Base-by-base conservation (phyloP, 2,329 filamentous ascomycete genomes). In the Aspergillus vadensis region DNA sequence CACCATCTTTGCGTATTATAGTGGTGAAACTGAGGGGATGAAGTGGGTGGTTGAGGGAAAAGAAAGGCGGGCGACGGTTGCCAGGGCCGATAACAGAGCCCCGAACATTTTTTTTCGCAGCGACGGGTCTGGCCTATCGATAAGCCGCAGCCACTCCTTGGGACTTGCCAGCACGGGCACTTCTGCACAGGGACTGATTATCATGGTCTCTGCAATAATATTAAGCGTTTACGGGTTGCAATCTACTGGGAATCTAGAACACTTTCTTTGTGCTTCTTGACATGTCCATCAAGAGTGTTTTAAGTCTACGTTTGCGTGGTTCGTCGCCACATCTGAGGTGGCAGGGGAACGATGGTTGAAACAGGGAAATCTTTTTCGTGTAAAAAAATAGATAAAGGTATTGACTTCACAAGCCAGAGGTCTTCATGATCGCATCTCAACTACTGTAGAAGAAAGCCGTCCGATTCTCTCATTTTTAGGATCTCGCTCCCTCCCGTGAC, bases 41-140 rank as follows among this genome's bases (percentile, higher is more conserved):
- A 54, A 38, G 49, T 51, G 41, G 47, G 52, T 57, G 25, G 57
- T 30, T 53, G 93, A 88, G 90, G 94, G 94, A 81, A 94, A 93
- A 25, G 86, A 90, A 77, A 92, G 94, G 1, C 89, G 84, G 58
- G 57, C 63, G 55, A 55, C 43, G 49, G 58, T 61, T 41, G 53
- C 47, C 21, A 32, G 25, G 30, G 39, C 52, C 58, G 62, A 64
- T 61, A 57, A 57, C 53, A 50, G 61, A 43, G 53, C 48, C 61
- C 63, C 66, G 61, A 64, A 72, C 69, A 64, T 67, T 71, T 73
- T 72, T 73, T 70, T 70, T 67, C 63, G 64, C 49, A 23, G 23
- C 61, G 43, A 38, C 57, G 58, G 63, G 61, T 32, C 25, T 17
- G 44, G 55, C 61, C 63, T 73, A 74, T 74, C 72, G 72, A 74